Base-by-base conservation (phyloP, 306 rosid species). In the Acacia crassicarpa region DNA sequence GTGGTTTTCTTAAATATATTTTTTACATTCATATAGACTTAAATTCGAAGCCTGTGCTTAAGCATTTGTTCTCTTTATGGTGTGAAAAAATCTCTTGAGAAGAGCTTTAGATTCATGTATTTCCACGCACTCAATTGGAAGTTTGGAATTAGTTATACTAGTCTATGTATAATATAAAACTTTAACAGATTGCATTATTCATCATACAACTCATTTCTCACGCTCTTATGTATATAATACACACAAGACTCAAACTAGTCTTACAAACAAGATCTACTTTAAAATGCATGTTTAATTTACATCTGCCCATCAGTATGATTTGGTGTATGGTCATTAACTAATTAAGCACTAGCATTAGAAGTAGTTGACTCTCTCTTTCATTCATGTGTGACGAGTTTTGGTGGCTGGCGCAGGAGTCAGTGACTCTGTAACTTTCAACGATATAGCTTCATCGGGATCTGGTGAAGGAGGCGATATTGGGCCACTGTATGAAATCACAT, bases 321-420 rank as follows among this genome's bases (percentile, higher is more conserved):
- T 70, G 35, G 12, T 22, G 10, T 71, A 7, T 25, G 17, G 16
- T 43, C 58, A 70, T 61, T 61, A 23, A 23, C 65, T 48, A 48
- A 48, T 2, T 22, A 58, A 58, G 41, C 33, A 61, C 86, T 85
- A 19, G 68, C 67, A 51, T 68, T 56, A 67, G 90, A 71, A 48
- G 84, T 76, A 38, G 48, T 51, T 74, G 87, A 82, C 68, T 66
- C 45, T 80, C 17, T 80, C 17, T 40, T 78, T 86, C 89, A 85
- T 72, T 56, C 78, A 58, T 82, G 78, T 2, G 86, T 83, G 80
- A 84, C 88, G 8, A 41, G 7, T 46, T 46, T 44, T 77, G 72
- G 73, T 10, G 43, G 58, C 9, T 2, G 58, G 65, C 19, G 38
- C 41, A 0, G 8, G 41, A 6, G 41, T 6, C 41, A 27, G 73